Conservation (phyloP, 768 basidiomycete species). For the Crucibulum laeve region DNA sequence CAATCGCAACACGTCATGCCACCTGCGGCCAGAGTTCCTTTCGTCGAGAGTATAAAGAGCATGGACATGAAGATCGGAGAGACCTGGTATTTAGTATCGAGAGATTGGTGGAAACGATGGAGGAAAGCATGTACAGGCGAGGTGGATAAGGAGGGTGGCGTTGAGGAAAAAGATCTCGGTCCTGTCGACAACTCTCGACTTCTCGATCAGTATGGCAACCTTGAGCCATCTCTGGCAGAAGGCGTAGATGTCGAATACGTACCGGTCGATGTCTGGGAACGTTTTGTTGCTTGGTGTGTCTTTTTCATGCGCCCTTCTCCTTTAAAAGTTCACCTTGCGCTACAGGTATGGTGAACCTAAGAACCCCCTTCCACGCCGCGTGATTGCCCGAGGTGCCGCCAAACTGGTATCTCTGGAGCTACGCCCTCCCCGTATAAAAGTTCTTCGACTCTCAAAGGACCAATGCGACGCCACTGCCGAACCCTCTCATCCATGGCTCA, state of each 20-base stretch:
- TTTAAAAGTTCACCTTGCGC: constrained; percentile 5
- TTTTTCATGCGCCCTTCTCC: constrained; percentile 8
- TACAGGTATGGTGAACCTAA: constrained; percentile 67
- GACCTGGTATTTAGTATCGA: constrained; percentile 74
- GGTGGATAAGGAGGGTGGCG: constrained; percentile 60
- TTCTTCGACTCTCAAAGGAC: constrained; percentile 41
- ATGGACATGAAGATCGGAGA: constrained; percentile 58
- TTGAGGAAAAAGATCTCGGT: constrained; percentile 61
- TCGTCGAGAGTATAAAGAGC: constrained; percentile 43
- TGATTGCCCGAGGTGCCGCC: constrained; percentile 54
- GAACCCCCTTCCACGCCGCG: constrained; percentile 57
- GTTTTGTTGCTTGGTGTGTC: constrained; percentile 66
- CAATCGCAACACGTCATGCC: constrained; percentile 17
- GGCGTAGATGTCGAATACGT: constrained; percentile 73
- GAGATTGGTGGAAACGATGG: constrained; percentile 75
- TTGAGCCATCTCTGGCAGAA: constrained; percentile 46
- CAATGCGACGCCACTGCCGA: constrained; percentile 15
- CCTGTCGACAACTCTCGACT: constrained; percentile 74
- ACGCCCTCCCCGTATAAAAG: constrained; percentile 60
- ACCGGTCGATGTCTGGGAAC: constrained; percentile 66
- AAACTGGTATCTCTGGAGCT: constrained; percentile 63
- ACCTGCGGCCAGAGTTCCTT: constrained; percentile 42
- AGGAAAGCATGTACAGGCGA: constrained; percentile 65
- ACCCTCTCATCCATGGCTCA: constrained; percentile 28
- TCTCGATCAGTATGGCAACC: constrained; percentile 47